These are phyloP conservation scores for Coniella lustricola DNA, from an alignment of 2,329 filamentous ascomycete genomes.

Conservation along the genomic window DNA sequence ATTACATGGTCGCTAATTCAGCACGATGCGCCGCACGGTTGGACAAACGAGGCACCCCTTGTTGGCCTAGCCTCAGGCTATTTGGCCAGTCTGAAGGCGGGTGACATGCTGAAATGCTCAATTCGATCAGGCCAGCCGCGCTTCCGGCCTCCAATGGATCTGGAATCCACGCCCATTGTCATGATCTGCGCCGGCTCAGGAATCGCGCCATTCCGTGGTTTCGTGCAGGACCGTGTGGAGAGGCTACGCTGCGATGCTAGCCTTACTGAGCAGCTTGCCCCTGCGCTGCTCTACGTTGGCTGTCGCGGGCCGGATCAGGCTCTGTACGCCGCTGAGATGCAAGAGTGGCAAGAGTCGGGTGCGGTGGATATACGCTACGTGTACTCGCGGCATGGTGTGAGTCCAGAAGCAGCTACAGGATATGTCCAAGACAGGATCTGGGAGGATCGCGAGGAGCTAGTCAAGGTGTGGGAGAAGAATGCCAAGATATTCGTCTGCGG, in stretches of 20 bases:
- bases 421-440: constrained; percentile 17
- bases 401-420: not conserved
- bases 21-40: not conserved
- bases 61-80: constrained; percentile 23
- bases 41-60: not conserved
- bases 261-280: constrained; percentile 25
- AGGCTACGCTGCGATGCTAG: constrained; percentile 8
- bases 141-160: constrained; percentile 36
- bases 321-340: constrained; percentile 22
- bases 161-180: constrained; percentile 36
- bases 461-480: constrained; percentile 5
- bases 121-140: constrained; percentile 19
- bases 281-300: constrained; percentile 35
- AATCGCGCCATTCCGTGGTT: constrained; percentile 35
- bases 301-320: constrained; percentile 30
- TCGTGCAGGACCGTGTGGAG: constrained; percentile 29
- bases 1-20: constrained; percentile 36
- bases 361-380: constrained; percentile 13
- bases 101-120: not conserved
- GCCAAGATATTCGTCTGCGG: constrained; percentile 17
- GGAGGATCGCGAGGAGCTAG: constrained; percentile 15
- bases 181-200: constrained; percentile 45
- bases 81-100: constrained; percentile 27
- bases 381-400: constrained; percentile 2
- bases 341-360: constrained; percentile 17